Percentiles rank a stretch among this genome's conserved stretches.
These are phyloP conservation scores for Leccinum fibrillosum DNA, from an alignment of 768 basidiomycete species.

Conservation along the genomic window DNA sequence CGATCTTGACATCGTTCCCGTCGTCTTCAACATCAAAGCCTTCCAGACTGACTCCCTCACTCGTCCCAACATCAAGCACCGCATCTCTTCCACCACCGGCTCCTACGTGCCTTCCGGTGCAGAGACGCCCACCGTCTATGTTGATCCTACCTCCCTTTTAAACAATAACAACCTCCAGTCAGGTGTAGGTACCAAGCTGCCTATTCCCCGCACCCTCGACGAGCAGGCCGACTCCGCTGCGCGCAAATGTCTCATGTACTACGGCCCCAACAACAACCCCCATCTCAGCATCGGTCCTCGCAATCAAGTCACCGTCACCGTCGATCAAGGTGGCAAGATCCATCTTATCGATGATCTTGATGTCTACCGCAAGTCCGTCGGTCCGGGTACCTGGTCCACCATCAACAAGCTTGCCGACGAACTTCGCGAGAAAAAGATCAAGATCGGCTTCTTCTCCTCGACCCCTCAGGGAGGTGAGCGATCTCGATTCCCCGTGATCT, in stretches of 20 bases:
- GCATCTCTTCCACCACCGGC: slow-evolving; percentile 75
- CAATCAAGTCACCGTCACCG: slow-evolving; percentile 70
- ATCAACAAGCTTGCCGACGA: slow-evolving; percentile 81
- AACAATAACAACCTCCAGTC: slow-evolving; percentile 38
- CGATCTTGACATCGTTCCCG: slow-evolving; percentile 78
- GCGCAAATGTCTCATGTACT: slow-evolving; percentile 81
- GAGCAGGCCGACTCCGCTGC: slow-evolving; percentile 87
- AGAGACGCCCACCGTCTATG: slow-evolving; percentile 70
- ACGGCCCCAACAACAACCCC: slow-evolving; percentile 84
- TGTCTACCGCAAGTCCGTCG: slow-evolving; percentile 71
- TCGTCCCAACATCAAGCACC: slow-evolving; percentile 76
- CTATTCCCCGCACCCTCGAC: slow-evolving; percentile 73
- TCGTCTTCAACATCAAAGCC: slow-evolving; percentile 83
- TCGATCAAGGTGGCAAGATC: slow-evolving; percentile 84
- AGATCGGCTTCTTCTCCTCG: slow-evolving; percentile 92
- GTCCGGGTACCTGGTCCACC: slow-evolving; percentile 74
- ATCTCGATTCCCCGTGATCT: slow-evolving; percentile 15
- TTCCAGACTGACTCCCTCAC: slow-evolving; percentile 79
- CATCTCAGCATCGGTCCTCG: slow-evolving; percentile 77
- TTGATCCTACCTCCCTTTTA: slow-evolving; percentile 54
- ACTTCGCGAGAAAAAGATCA: slow-evolving; percentile 80
- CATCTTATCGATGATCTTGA: slow-evolving; percentile 81
- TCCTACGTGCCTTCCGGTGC: slow-evolving; percentile 75
- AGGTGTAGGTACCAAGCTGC: slow-evolving; percentile 54
- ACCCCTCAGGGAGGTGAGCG: slow-evolving; percentile 87